These are phyloP conservation scores for Peronospora belbahrii DNA, from an alignment of 352 stramenopile genomes.

Conservation along the genomic window DNA sequence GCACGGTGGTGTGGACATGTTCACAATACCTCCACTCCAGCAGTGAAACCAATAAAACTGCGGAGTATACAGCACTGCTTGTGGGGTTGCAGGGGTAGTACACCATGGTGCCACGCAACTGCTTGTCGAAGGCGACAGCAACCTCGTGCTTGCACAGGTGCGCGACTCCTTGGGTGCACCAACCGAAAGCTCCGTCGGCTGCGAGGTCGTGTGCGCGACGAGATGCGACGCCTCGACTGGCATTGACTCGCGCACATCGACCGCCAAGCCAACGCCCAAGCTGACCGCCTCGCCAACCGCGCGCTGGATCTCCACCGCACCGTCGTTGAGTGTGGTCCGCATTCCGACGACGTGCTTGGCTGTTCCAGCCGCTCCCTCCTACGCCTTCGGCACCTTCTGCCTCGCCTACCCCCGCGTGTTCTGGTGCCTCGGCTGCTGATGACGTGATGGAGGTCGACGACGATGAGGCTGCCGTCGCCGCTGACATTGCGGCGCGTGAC, in stretches of 20 bases:
- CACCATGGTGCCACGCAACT: not conserved
- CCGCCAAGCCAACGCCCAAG: conserved; percentile 10
- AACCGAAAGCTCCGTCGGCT: not conserved
- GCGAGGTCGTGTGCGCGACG: not conserved
- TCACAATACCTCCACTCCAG: conserved; percentile 5
- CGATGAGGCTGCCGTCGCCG: too few relatives aligned
- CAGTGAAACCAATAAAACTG: conserved; percentile 16
- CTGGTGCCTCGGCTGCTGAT: too few relatives aligned
- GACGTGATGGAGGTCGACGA: too few relatives aligned
- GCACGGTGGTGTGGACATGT: conserved; percentile 3
- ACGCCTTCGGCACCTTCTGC: too few relatives aligned
- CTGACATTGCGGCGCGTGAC: conserved; percentile 1
- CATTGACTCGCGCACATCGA: conserved; percentile 11
- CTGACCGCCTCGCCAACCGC: conserved; percentile 14
- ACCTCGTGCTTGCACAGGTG: conserved; percentile 2
- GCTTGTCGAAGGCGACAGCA: not conserved
- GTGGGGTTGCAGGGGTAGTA: not conserved
- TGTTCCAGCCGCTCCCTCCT: too few relatives aligned
- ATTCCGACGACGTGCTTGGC: too few relatives aligned
- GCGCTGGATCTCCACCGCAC: not conserved
- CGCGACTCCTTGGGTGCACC: not conserved
- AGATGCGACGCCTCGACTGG: not conserved
- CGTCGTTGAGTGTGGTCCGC: not conserved
- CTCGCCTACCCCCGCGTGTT: too few relatives aligned
- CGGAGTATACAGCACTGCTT: conserved; percentile 11